Conservation (phyloP, 139 green algal genomes). For the Eudorina sp. region DNA sequence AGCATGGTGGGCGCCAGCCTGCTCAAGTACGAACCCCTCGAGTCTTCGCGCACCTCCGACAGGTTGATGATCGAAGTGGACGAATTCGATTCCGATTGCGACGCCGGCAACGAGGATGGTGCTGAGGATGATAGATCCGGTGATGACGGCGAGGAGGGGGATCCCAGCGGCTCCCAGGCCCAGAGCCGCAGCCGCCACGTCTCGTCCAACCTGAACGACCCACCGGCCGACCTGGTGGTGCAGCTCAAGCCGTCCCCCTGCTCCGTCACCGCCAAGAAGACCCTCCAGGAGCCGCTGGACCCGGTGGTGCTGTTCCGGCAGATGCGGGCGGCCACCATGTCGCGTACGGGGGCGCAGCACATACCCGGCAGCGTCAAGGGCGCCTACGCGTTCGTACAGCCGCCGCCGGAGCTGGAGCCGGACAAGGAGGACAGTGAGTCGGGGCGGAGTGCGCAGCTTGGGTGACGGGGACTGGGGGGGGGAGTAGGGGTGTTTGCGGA, state of each 20-base stretch:
- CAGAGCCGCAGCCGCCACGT: too few species aligned
- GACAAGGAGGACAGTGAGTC: background rate
- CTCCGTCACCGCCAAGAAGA: background rate
- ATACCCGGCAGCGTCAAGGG: background rate
- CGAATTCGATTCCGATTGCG: background rate
- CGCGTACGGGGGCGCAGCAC: background rate
- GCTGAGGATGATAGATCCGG: background rate
- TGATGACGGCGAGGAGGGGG: background rate
- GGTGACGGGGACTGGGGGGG: too few species aligned
- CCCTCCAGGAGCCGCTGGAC: background rate
- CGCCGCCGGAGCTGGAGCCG: background rate
- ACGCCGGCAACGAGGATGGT: too few species aligned
- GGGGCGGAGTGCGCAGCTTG: too few species aligned
- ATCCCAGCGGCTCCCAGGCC: too few species aligned
- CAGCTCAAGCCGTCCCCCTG: too few species aligned
- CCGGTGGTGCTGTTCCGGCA: background rate
- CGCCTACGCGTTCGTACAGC: background rate
- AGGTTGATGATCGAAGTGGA: background rate
- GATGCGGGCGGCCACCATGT: background rate
- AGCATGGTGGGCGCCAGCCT: background rate
- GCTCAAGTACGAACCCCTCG: background rate
- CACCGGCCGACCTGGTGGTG: too few species aligned
- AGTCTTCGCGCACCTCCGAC: background rate
- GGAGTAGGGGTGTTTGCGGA: too few species aligned
- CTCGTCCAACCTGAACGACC: too few species aligned